Conservation (phyloP, 495 filamentous ascomycete species). For the Neurospora sp. region DNA sequence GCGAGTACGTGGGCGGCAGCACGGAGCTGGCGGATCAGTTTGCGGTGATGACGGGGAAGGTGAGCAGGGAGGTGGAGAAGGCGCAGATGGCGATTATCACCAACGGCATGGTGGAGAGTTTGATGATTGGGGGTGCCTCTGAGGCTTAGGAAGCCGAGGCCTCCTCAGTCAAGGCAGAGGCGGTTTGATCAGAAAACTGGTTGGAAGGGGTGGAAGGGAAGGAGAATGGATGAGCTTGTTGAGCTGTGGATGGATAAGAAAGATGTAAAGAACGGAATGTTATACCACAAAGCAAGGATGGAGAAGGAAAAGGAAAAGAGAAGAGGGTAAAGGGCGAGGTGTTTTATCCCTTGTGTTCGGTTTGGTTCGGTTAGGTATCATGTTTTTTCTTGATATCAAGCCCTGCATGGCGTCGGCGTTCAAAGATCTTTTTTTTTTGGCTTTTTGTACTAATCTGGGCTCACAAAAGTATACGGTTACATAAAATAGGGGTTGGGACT, state of each 20-base stretch:
- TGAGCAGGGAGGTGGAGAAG: slow-evolving; percentile 68
- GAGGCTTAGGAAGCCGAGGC: neutral
- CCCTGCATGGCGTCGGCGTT: slow-evolving; percentile 8
- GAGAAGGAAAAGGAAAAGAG: neutral
- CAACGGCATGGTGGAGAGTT: slow-evolving; percentile 74
- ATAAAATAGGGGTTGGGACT: neutral
- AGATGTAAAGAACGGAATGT: neutral
- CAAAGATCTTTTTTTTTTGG: neutral
- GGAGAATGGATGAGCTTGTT: neutral
- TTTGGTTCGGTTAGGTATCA: neutral
- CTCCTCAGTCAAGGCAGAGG: neutral
- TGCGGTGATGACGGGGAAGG: slow-evolving; percentile 51
- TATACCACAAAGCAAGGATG: neutral
- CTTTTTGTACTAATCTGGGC: slow-evolving; percentile 1
- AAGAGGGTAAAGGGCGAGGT: neutral
- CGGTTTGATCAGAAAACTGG: neutral
- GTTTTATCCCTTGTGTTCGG: neutral
- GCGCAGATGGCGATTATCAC: slow-evolving; percentile 69
- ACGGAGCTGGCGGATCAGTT: slow-evolving; percentile 60
- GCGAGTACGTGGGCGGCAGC: slow-evolving; percentile 65
- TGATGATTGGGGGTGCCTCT: slow-evolving; percentile 34
- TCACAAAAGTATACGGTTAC: slow-evolving; percentile 1
- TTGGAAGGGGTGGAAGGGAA: neutral
- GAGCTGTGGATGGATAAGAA: neutral
- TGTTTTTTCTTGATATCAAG: slow-evolving; percentile 2